A percentile compares a stretch with the other conserved stretches of the same genome.
These are phyloP conservation scores for Collybiopsis confluens DNA, from an alignment of 768 basidiomycete species.

Conservation along the genomic window DNA sequence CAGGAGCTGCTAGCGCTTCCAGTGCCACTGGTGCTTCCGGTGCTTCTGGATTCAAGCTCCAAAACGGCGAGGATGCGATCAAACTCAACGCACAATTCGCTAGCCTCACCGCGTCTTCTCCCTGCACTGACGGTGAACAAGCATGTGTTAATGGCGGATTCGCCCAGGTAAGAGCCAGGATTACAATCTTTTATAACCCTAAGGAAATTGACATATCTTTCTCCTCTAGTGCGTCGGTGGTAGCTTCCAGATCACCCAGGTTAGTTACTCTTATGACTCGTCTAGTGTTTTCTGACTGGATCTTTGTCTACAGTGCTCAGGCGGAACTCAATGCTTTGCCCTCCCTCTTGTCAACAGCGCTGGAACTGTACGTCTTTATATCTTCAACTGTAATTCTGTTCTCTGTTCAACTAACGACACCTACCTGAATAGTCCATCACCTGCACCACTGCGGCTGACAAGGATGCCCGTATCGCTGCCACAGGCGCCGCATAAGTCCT, in stretches of 20 bases:
- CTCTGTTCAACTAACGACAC: not conserved
- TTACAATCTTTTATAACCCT: no score
- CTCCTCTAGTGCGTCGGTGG: conserved; percentile 44
- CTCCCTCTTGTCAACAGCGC: conserved; percentile 38
- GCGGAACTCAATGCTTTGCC: conserved; percentile 31
- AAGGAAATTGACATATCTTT: no score
- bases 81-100: conserved; percentile 49
- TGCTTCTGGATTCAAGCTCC: conserved; percentile 27
- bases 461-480: conserved; percentile 28
- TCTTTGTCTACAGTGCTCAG: conserved; percentile 23
- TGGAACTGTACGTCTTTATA: conserved; percentile 36
- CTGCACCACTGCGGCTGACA: conserved; percentile 34
- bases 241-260: conserved; percentile 32
- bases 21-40: conserved; percentile 14
- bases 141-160: conserved; percentile 45
- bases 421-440: conserved; percentile 21
- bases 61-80: conserved; percentile 49
- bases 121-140: conserved; percentile 45
- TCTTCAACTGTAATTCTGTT: not conserved
- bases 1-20: conserved; percentile 5
- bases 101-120: conserved; percentile 36
- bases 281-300: no score
- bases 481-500: conserved; percentile 21
- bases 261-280: no score
- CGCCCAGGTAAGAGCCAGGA: no score